phyloP scores from a whole-genome alignment of 345 rosid species.

The Citrus glauca region DNA sequence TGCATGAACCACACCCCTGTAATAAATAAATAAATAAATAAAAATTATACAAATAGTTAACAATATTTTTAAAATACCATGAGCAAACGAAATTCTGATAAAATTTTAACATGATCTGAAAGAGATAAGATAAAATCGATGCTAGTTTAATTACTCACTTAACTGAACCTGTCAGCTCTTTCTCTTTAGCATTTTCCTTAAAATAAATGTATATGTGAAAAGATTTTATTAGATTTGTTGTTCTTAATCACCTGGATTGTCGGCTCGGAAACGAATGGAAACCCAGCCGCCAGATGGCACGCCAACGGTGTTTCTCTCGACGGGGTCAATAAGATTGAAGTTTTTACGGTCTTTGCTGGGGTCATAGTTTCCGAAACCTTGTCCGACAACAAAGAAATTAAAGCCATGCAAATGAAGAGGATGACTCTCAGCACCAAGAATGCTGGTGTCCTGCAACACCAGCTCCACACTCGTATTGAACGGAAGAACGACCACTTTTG shows the following conservation, averaged over 20 bases:
- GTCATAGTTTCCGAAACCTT: constrained; percentile 26
- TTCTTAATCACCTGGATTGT: constrained; percentile 27
- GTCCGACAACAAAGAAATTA: constrained; percentile 25
- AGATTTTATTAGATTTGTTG: background rate
- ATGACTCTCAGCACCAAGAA: constrained; percentile 22
- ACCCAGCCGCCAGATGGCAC: constrained; percentile 26
- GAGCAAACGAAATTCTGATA: too few relatives aligned
- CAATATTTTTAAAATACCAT: background rate
- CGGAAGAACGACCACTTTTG: constrained; percentile 15
- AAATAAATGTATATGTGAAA: background rate
- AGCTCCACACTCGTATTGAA: constrained; percentile 21
- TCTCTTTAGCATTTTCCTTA: too few relatives aligned
- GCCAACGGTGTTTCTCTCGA: constrained; percentile 18
- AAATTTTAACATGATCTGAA: too few relatives aligned
- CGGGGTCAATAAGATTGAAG: constrained; percentile 27
- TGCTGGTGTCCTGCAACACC: constrained; percentile 24
- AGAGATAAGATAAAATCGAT: too few relatives aligned
- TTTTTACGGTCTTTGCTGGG: constrained; percentile 19
- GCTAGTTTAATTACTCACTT: too few relatives aligned
- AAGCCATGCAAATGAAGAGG: constrained; percentile 27
- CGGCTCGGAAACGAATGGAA: constrained; percentile 26
- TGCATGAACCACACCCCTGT: constrained; percentile 30
- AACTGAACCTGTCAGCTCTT: too few relatives aligned
- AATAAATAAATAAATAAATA: background rate
- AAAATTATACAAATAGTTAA: too few relatives aligned